Evolutionary conservation across 257 asterid genomes (phyloP).

Genomic region (Ballota nigra): DNA sequence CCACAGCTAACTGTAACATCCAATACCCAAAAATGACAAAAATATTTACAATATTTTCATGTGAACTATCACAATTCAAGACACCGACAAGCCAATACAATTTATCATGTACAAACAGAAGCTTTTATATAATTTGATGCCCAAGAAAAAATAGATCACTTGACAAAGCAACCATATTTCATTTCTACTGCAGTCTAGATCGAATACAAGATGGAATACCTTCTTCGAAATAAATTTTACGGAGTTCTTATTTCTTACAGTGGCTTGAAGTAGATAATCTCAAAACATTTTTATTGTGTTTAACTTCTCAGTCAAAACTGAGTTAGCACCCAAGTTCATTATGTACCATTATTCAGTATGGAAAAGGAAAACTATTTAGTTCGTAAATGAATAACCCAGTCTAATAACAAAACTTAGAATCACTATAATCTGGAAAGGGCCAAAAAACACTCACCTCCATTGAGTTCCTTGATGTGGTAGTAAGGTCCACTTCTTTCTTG

Average conservation of each 20-base stretch:
- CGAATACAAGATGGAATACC: slow-evolving; percentile 1
- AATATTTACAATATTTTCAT: not conserved
- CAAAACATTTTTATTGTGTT: not conserved
- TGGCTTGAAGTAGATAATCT: not conserved
- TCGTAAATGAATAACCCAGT: not conserved
- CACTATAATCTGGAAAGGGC: not conserved
- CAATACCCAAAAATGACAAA: slow-evolving; percentile 5
- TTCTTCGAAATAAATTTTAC: not conserved
- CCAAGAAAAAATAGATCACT: too few relatives aligned
- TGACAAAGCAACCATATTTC: not conserved
- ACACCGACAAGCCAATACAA: not conserved
- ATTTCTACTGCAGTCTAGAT: not conserved
- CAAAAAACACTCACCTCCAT: slow-evolving; percentile 55
- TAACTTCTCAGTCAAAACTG: slow-evolving; percentile 8
- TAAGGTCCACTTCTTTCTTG: slow-evolving; percentile 53
- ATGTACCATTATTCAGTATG: not conserved
- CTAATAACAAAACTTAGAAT: slow-evolving; percentile 3
- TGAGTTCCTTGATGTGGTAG: slow-evolving; percentile 50
- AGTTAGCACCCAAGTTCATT: not conserved
- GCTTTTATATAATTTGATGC: not conserved
- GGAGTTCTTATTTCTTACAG: not conserved
- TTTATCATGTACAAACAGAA: not conserved
- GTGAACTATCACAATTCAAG: not conserved
- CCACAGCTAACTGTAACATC: not conserved
- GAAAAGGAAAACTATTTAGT: not conserved